phyloP scores from a whole-genome alignment of 2,329 filamentous ascomycete genomes.

The Thelonectria discophora region DNA sequence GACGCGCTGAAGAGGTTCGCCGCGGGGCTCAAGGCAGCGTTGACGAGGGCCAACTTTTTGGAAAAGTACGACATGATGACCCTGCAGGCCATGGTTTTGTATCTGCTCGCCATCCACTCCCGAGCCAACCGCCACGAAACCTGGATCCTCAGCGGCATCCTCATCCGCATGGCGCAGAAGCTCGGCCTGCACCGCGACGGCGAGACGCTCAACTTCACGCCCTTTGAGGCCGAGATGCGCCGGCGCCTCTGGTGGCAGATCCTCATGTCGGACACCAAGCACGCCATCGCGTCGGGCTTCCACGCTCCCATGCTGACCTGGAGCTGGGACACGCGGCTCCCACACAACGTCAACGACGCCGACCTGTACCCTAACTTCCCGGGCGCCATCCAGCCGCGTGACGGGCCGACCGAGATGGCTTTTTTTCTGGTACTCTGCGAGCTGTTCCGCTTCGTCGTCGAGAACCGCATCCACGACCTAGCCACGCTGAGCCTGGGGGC shows the following conservation, averaged over 20 bases:
- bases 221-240: slow-evolving; percentile 22
- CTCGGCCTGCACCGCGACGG: slow-evolving; percentile 17
- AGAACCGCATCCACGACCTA: slow-evolving; percentile 20
- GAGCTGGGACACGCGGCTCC: slow-evolving; percentile 19
- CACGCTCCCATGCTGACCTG: slow-evolving; percentile 22
- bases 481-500: slow-evolving; percentile 8
- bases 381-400: slow-evolving; percentile 17
- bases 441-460: slow-evolving; percentile 13
- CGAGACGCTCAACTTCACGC: slow-evolving; percentile 7
- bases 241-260: slow-evolving; percentile 24
- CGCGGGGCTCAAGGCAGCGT: slow-evolving; percentile 4
- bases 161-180: slow-evolving; percentile 22
- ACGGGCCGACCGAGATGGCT: slow-evolving; percentile 20
- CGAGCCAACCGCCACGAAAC: slow-evolving; percentile 18
- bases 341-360: slow-evolving; percentile 23
- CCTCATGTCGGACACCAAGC: slow-evolving; percentile 21
- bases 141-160: slow-evolving; percentile 20
- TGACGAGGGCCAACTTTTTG: slow-evolving; percentile 8
- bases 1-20: slow-evolving; percentile 12
- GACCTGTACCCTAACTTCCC: slow-evolving; percentile 22
- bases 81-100: slow-evolving; percentile 18
- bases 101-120: slow-evolving; percentile 12
- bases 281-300: slow-evolving; percentile 22
- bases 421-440: slow-evolving; percentile 16
- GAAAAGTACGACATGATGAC: slow-evolving; percentile 18